Evolutionary conservation across 1,139 yeast genomes (phyloP), one percentile per base, ranked within the genome.

Genomic region (Pichia sp.): DNA sequence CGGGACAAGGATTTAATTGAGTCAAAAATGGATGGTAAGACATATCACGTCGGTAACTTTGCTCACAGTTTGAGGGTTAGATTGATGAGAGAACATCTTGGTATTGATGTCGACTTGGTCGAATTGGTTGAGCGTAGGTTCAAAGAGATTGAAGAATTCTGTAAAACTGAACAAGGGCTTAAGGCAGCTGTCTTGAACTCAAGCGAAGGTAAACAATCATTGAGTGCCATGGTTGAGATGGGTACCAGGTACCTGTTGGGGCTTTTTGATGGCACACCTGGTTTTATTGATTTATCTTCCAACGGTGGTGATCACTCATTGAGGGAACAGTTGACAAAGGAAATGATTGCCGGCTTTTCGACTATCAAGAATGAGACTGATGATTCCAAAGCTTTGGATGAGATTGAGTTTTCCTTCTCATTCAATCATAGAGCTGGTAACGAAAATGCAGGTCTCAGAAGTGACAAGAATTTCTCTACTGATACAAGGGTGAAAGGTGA

Each of bases 71-170:
- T 93, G 45, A 69, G 99, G 53, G 74, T 87, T 65, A 70, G 97
- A 44, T 67, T 93, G 33, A 91, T 93, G 98, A 73, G 98, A 46
- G 99, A 93, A 55, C 98, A 93, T 59, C 58, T 93, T 24, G 99
- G 98, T 15, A 80, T 94, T 34, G 91, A 85, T 57, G 91, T 88
- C 32, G 98, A 93, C 59, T 67, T 81, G 20, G 63, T 91, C 28
- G 98, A 91, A 44, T 62, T 82, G 32, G 84, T 87, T 26, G 97
- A 91, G 52, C 69, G 93, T 50, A 67, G 82, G 46, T 82, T 83
- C 49, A 64, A 64, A 30, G 71, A 71, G 46, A 67, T 80, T 42
- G 84, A 79, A 48, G 63, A 64, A 11, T 59, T 69, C 48, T 84
- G 88, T 1, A 58, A 56, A 30, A 57, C 73, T 1, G 44, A 58